Evolutionary conservation across 495 filamentous ascomycete genomes (phyloP), one percentile per base, ranked within the genome.

Genomic region (Aspergillus mulundensis): DNA sequence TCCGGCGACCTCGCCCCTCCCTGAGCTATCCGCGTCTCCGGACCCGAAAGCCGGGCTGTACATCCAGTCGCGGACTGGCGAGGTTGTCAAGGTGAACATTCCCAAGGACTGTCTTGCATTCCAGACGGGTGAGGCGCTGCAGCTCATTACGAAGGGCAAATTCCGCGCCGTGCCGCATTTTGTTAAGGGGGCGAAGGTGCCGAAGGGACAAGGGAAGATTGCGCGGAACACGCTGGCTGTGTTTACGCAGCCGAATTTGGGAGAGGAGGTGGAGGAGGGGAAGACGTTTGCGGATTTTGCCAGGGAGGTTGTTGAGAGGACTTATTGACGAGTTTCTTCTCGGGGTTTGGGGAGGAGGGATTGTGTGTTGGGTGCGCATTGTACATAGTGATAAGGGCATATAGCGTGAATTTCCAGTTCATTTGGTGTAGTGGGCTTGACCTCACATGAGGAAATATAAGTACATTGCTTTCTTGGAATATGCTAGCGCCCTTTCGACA

Each of bases 91-190:
- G 68, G 89, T 97, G 59, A 85, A 84, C 59, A 97, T 98, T 51
- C 94, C 94, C 1, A 77, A 82, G 28, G 90, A 95, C 62, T 93
- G 90, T 70, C 84, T 98, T 32, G 94, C 89, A 0, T 98, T 98
- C 63, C 94, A 98, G 78, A 98, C 94, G 0, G 94, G 94, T 0
- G 91, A 97, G 67, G 87, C 94, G 1, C 71, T 98, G 50, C 85
- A 97, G 73, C 71, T 88, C 14, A 96, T 98, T 65, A 97, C 94
- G 2, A 70, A 77, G 32, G 95, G 95, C 5, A 85, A 82, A 65
- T 95, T 98, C 73, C 87, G 86, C 66, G 95, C 94, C 1, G 94
- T 98, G 51, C 94, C 94, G 66, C 94, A 98, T 78, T 97, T 95
- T 71, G 94, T 98, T 18, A 83, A 87, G 59, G 94, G 91, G 1